These are phyloP conservation scores for Claviceps sp. DNA, from an alignment of 2,329 filamentous ascomycete species.

Conservation along the genomic window DNA sequence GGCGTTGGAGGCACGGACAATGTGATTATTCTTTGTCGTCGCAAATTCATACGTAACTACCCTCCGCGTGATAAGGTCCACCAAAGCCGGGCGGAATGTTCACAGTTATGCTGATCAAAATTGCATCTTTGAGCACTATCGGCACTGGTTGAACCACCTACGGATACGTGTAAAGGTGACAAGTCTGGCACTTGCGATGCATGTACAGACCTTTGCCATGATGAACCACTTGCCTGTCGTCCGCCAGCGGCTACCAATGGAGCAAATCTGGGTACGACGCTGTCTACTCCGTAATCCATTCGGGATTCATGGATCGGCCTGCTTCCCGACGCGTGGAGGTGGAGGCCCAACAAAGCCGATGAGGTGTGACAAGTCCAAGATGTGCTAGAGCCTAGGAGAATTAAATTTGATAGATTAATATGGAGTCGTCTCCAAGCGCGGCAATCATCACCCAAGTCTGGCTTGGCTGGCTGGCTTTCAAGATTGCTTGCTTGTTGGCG, in stretches of 20 bases:
- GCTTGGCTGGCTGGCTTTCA: neutral
- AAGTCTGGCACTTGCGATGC: no score
- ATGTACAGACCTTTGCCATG: neutral
- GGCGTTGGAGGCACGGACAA: no score
- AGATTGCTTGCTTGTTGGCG: no score
- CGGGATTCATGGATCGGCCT: slow-evolving; percentile 4
- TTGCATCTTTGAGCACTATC: no score
- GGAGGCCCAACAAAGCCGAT: slow-evolving; percentile 1
- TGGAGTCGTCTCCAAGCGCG: neutral
- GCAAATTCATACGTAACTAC: no score
- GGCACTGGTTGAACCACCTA: no score
- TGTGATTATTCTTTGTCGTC: no score
- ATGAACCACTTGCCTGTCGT: neutral
- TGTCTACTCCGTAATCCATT: slow-evolving; percentile 2
- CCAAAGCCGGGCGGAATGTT: no score
- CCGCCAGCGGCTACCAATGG: neutral
- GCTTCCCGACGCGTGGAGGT: slow-evolving; percentile 3
- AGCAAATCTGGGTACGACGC: slow-evolving; percentile 4
- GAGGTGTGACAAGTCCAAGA: neutral
- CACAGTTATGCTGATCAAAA: no score
- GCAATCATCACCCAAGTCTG: neutral
- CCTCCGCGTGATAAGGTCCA: no score
- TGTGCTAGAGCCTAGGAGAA: neutral
- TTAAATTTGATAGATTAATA: neutral
- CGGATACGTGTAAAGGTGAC: no score